Percentiles rank a stretch among this genome's conserved stretches.
Evolutionary conservation across 148 eudicot genomes (phyloP).

Genomic region (Gaultheria prostrata): DNA sequence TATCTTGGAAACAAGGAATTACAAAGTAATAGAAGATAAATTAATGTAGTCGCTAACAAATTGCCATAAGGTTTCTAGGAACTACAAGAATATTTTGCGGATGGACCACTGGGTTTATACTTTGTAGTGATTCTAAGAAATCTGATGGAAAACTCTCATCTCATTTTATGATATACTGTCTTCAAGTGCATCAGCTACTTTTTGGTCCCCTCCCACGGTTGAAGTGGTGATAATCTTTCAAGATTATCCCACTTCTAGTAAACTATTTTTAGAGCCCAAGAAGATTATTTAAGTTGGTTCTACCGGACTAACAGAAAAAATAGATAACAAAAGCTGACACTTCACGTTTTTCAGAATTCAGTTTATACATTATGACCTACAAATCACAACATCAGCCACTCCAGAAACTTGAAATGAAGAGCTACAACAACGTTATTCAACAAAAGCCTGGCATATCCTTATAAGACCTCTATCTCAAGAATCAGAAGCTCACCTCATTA

Average conservation of each 20-base stretch:
- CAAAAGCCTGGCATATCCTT: not conserved
- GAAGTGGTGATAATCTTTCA: not conserved
- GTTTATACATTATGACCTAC: not conserved
- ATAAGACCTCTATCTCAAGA: conserved; percentile 7
- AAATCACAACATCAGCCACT: not conserved
- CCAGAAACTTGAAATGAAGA: not conserved
- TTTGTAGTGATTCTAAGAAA: not conserved
- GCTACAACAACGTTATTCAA: not conserved
- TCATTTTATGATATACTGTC: not conserved
- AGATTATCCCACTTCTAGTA: not conserved
- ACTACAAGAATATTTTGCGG: not conserved
- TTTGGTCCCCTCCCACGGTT: not conserved
- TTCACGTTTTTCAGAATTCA: not conserved
- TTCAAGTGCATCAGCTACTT: not conserved
- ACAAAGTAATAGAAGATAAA: not conserved
- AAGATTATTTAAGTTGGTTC: not conserved
- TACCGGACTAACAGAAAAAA: not conserved
- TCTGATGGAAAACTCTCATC: not conserved
- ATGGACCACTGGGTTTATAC: not conserved
- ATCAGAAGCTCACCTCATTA: conserved; percentile 64
- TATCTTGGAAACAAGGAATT: not conserved
- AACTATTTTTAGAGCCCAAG: not conserved
- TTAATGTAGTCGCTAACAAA: not conserved
- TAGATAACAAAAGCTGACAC: not conserved
- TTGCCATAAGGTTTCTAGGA: not conserved